These are phyloP conservation scores for Pichia sp. DNA, from an alignment of 1,139 yeast species.

Conservation along the genomic window DNA sequence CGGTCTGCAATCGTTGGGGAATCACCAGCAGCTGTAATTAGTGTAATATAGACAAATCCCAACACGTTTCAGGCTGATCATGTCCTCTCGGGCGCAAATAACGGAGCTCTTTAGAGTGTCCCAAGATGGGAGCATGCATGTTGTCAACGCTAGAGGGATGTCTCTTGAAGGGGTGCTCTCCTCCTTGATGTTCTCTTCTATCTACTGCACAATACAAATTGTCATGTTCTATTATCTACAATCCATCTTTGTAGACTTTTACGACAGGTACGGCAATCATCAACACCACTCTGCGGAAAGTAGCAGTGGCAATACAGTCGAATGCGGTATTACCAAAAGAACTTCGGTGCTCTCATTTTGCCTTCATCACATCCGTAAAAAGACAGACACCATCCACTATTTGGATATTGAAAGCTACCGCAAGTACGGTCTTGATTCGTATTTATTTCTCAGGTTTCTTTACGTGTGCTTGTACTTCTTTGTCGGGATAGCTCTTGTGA, in stretches of 20 bases:
- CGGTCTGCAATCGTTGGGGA: too few species aligned
- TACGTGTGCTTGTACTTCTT: conserved; percentile 43
- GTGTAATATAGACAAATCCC: too few species aligned
- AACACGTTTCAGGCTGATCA: too few species aligned
- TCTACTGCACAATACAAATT: conserved; percentile 47
- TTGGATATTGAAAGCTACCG: conserved; percentile 34
- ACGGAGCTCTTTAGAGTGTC: conserved; percentile 10
- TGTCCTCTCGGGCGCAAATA: not conserved
- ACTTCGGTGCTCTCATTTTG: not conserved
- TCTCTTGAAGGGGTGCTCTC: conserved; percentile 40
- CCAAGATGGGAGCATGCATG: conserved; percentile 7
- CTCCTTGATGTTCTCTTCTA: conserved; percentile 43
- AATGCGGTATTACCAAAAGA: too few species aligned
- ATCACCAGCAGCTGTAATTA: too few species aligned
- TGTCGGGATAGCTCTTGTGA: conserved; percentile 33
- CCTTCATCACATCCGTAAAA: conserved; percentile 7
- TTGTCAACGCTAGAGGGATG: conserved; percentile 26
- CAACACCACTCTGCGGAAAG: too few species aligned
- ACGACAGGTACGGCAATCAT: too few species aligned
- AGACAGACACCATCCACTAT: conserved; percentile 29
- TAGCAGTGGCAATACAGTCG: too few species aligned
- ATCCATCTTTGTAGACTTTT: conserved; percentile 38
- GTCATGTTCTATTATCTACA: conserved; percentile 46
- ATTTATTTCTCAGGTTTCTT: conserved; percentile 51
- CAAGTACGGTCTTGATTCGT: conserved; percentile 56